Percentiles rank a stretch among this genome's conserved stretches.
phyloP scores from a whole-genome alignment of 805 yeast species.

The Kockiozyma suomiensis region DNA sequence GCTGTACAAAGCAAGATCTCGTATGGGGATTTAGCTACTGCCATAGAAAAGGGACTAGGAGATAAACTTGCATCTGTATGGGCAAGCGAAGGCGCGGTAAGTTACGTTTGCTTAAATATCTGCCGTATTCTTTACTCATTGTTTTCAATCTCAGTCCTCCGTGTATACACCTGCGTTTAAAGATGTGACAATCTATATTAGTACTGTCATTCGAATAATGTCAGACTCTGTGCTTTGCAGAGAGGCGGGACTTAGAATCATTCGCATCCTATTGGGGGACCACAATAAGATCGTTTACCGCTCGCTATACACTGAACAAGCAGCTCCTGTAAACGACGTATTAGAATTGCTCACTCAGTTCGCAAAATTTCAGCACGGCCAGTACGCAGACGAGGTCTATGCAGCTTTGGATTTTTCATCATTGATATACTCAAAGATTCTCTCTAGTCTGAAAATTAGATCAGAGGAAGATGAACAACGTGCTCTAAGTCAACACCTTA shows the following conservation, averaged over 20 bases:
- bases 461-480: slow-evolving; percentile 1
- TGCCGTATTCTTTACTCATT: not conserved
- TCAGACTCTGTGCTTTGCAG: not conserved
- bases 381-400: slow-evolving; percentile 58
- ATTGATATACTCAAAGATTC: slow-evolving; percentile 61
- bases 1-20: not conserved
- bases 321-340: slow-evolving; percentile 62
- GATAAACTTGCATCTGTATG: slow-evolving; percentile 22
- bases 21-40: not conserved
- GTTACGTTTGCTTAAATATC: not conserved
- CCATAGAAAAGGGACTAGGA: slow-evolving; percentile 22
- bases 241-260: slow-evolving; percentile 38
- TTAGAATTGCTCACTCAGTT: slow-evolving; percentile 60
- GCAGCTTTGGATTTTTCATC: slow-evolving; percentile 69
- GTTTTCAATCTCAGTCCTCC: slow-evolving; percentile 4
- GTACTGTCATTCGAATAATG: not conserved
- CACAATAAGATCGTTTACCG: slow-evolving; percentile 69
- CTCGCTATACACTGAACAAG: slow-evolving; percentile 60
- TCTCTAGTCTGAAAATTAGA: slow-evolving; percentile 38
- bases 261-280: slow-evolving; percentile 56
- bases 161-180: slow-evolving; percentile 12
- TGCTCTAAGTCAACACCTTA: not conserved
- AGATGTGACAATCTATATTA: slow-evolving; percentile 9
- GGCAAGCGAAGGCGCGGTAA: slow-evolving; percentile 19
- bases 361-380: slow-evolving; percentile 53